A percentile compares a stretch with the other conserved stretches of the same genome.
phyloP scores from a whole-genome alignment of 148 eudicot species.

The Spergularia bocconei region DNA sequence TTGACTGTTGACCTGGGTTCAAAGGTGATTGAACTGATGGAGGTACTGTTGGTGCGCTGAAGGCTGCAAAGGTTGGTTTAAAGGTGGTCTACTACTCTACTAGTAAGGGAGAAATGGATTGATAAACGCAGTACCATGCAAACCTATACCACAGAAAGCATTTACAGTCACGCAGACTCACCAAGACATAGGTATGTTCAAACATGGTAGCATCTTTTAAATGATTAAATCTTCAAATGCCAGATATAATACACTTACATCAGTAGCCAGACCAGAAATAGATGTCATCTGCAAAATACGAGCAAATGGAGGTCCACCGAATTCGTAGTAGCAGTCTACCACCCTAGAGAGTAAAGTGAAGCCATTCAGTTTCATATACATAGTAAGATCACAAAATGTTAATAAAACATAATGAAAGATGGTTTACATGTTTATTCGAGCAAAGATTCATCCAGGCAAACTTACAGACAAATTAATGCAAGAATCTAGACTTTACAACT shows the following conservation, averaged over 20 bases:
- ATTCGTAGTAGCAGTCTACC: slow-evolving; percentile 57
- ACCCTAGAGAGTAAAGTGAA: slow-evolving; percentile 41
- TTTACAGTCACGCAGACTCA: not conserved
- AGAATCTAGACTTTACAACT: not conserved
- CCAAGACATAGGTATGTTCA: not conserved
- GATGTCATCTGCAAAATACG: slow-evolving; percentile 41
- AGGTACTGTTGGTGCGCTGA: too few relatives aligned
- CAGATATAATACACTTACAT: slow-evolving; percentile 34
- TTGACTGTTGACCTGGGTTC: too few relatives aligned
- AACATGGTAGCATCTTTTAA: not conserved
- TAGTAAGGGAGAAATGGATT: too few relatives aligned
- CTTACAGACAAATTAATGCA: not conserved
- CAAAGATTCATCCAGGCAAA: not conserved
- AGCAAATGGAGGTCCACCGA: slow-evolving; percentile 82
- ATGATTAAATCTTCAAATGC: not conserved
- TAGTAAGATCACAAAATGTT: not conserved
- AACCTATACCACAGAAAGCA: not conserved
- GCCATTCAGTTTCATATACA: slow-evolving; percentile 10
- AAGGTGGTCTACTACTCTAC: too few relatives aligned
- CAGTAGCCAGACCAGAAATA: slow-evolving; percentile 26
- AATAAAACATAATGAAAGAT: not conserved
- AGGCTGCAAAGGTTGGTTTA: too few relatives aligned
- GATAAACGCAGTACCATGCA: too few relatives aligned
- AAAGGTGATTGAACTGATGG: too few relatives aligned
- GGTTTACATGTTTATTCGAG: not conserved